These are phyloP conservation scores for Tolypocladium paradoxum DNA, from an alignment of 2,329 filamentous ascomycete species.

Conservation along the genomic window DNA sequence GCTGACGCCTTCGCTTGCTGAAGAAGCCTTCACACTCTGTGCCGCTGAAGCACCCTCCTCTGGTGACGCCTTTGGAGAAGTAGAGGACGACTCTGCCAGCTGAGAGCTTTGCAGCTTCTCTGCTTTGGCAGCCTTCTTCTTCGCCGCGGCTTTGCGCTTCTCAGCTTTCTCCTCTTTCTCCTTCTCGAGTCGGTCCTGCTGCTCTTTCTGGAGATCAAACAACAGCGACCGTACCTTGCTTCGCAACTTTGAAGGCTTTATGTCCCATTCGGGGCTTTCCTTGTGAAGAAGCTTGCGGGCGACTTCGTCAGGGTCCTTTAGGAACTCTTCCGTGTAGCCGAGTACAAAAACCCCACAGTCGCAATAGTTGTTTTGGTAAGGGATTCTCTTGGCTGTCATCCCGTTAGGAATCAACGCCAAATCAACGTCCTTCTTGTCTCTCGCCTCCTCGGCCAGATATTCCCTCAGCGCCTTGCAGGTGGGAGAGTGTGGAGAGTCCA, in stretches of 20 bases:
- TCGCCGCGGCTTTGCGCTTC: constrained; percentile 16
- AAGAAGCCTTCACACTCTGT: neutral
- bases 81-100: constrained; percentile 1
- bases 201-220: constrained; percentile 48
- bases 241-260: constrained; percentile 52
- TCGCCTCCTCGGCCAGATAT: constrained; percentile 67
- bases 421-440: constrained; percentile 41
- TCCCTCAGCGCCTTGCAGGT: constrained; percentile 61
- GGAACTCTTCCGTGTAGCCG: constrained; percentile 74
- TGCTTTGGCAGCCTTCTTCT: constrained; percentile 5
- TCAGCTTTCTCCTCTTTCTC: constrained; percentile 24
- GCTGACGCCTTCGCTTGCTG: neutral
- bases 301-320: constrained; percentile 62
- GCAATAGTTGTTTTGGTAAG: constrained; percentile 70
- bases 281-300: constrained; percentile 53
- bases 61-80: neutral
- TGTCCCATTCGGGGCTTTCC: constrained; percentile 37
- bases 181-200: constrained; percentile 31
- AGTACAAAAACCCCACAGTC: constrained; percentile 87
- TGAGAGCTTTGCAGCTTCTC: constrained; percentile 3
- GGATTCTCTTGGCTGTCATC: constrained; percentile 65
- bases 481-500: constrained; percentile 51
- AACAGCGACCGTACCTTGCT: constrained; percentile 55
- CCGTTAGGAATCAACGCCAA: constrained; percentile 27
- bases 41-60: neutral